Evolutionary conservation across 2,329 filamentous ascomycete genomes (phyloP).

Genomic region (Endocalyx cinctus): DNA sequence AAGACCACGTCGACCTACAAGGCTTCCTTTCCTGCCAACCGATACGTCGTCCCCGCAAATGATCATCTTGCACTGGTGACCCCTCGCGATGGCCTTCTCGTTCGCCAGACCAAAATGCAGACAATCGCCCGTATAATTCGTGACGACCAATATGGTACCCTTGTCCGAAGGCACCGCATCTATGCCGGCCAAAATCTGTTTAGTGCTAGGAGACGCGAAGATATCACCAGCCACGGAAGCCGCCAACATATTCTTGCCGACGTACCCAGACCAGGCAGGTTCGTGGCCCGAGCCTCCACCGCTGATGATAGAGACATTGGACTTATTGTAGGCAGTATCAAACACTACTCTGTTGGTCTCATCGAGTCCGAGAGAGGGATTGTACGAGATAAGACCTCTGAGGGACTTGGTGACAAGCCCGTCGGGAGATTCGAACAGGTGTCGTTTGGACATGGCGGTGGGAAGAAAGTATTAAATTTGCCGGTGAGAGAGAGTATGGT

Average conservation of each 20-base stretch:
- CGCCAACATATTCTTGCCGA: slow-evolving; percentile 57
- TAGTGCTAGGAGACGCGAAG: slow-evolving; percentile 59
- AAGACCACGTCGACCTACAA: slow-evolving; percentile 58
- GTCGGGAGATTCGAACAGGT: slow-evolving; percentile 48
- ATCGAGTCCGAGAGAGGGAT: slow-evolving; percentile 45
- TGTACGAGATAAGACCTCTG: slow-evolving; percentile 48
- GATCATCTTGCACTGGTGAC: slow-evolving; percentile 51
- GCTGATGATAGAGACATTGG: slow-evolving; percentile 46
- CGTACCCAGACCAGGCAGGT: slow-evolving; percentile 61
- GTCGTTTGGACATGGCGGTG: slow-evolving; percentile 44
- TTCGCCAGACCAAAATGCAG: slow-evolving; percentile 58
- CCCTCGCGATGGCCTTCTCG: slow-evolving; percentile 51
- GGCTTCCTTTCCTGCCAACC: slow-evolving; percentile 51
- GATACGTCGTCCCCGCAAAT: slow-evolving; percentile 63
- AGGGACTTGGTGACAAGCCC: slow-evolving; percentile 50
- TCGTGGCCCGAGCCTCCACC: slow-evolving; percentile 57
- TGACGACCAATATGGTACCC: slow-evolving; percentile 57
- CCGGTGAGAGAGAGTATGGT: background rate
- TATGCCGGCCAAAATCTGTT: slow-evolving; percentile 57
- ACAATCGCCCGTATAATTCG: slow-evolving; percentile 62
- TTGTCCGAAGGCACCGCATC: slow-evolving; percentile 48
- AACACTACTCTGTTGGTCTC: slow-evolving; percentile 48
- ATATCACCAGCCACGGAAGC: slow-evolving; percentile 59
- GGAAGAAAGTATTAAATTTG: slow-evolving; percentile 3
- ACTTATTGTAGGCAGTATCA: slow-evolving; percentile 38